phyloP scores from a whole-genome alignment of 805 yeast species.

The Pichia sporocuriosa region DNA sequence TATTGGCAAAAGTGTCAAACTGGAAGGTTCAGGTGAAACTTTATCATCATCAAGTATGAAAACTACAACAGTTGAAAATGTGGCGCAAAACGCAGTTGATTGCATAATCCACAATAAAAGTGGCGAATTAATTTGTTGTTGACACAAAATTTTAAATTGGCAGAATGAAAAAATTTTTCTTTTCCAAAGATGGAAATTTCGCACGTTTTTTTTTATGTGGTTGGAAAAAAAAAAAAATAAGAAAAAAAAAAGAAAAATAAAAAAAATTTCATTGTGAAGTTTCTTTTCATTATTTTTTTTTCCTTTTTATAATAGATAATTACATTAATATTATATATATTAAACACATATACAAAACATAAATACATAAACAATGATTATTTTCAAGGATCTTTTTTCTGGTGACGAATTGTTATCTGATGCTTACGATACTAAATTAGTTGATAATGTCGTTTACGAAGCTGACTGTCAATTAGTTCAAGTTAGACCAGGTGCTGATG shows the following conservation, averaged over 20 bases:
- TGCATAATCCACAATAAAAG: too few relatives aligned
- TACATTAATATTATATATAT: too few relatives aligned
- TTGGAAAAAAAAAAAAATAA: too few relatives aligned
- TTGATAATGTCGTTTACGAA: conserved; percentile 90
- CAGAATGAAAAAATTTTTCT: too few relatives aligned
- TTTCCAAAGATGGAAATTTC: too few relatives aligned
- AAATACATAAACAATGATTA: conserved; percentile 26
- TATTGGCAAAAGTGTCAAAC: conserved; percentile 42
- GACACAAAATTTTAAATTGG: too few relatives aligned
- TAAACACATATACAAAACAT: background rate
- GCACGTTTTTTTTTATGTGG: too few relatives aligned
- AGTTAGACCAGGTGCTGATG: conserved; percentile 78
- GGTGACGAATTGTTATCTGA: conserved; percentile 96
- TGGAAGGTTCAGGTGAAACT: background rate
- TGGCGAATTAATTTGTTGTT: too few relatives aligned
- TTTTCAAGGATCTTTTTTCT: conserved; percentile 73
- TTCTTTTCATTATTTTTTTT: too few relatives aligned
- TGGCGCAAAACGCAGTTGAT: conserved; percentile 12
- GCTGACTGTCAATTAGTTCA: conserved; percentile 92
- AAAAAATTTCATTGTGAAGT: too few relatives aligned
- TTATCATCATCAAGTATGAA: background rate
- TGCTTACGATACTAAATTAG: conserved; percentile 86
- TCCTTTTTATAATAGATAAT: too few relatives aligned
- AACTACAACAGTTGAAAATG: conserved; percentile 8
- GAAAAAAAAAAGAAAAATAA: too few relatives aligned